Percentiles rank a stretch among this genome's conserved stretches.
phyloP scores from a whole-genome alignment of 257 asterid species.

The Primulina tabacum region DNA sequence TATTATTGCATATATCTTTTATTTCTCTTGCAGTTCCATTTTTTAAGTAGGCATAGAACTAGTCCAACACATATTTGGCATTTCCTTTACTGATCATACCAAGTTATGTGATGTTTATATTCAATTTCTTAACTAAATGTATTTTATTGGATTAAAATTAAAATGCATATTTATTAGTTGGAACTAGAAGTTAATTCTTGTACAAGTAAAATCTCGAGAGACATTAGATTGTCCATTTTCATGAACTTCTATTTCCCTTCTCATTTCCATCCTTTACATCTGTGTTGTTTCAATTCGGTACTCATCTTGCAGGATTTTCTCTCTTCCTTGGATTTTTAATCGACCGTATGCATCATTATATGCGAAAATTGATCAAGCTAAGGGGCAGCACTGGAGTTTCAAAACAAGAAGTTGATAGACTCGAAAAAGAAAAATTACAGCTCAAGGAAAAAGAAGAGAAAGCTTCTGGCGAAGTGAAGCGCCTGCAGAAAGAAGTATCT shows the following conservation, averaged over 20 bases:
- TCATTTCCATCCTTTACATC: neutral
- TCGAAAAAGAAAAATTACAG: slow-evolving; percentile 65
- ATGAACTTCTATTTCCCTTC: neutral
- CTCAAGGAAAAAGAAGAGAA: slow-evolving; percentile 66
- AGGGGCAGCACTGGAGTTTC: slow-evolving; percentile 59
- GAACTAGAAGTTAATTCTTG: neutral
- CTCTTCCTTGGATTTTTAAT: slow-evolving; percentile 79
- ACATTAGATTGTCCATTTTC: neutral
- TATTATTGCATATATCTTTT: neutral
- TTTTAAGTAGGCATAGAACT: neutral
- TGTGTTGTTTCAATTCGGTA: neutral
- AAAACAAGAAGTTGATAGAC: slow-evolving; percentile 59
- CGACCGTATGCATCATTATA: slow-evolving; percentile 91
- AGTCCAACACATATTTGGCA: neutral
- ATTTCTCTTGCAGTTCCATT: neutral
- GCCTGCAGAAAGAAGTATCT: slow-evolving; percentile 48
- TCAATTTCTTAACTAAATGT: neutral
- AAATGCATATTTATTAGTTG: neutral
- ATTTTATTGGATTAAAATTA: neutral
- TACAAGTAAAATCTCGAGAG: neutral
- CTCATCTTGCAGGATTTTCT: slow-evolving; percentile 59
- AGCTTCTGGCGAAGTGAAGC: slow-evolving; percentile 51
- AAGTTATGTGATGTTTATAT: no score
- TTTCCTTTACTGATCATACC: neutral
- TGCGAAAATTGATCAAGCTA: slow-evolving; percentile 52